These are phyloP conservation scores for Globisporangium camurandrum DNA, from an alignment of 352 stramenopile species.

Conservation along the genomic window DNA sequence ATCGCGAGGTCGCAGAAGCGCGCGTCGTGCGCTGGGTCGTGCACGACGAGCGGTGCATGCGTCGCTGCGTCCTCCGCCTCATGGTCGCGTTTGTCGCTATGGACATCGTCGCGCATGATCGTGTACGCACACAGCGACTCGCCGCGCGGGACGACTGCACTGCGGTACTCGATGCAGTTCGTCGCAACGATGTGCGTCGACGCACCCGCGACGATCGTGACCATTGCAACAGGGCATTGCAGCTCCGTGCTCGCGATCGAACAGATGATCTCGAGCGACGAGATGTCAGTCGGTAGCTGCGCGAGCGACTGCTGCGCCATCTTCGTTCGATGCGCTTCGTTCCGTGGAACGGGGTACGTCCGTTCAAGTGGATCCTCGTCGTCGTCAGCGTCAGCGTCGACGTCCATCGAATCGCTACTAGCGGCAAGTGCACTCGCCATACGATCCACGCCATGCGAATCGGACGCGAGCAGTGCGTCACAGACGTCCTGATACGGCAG, in stretches of 20 bases:
- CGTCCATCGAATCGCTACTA: too few relatives aligned
- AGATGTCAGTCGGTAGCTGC: constrained; percentile 6
- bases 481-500: too few relatives aligned
- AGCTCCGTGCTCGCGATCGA: constrained; percentile 12
- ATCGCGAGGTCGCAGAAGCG: constrained; percentile 12
- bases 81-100: too few relatives aligned
- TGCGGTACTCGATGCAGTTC: constrained; percentile 6
- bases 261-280: constrained; percentile 20
- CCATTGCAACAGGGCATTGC: constrained; percentile 10
- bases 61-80: neutral
- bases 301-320: constrained; percentile 9
- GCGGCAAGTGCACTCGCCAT: too few relatives aligned
- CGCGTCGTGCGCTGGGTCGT: constrained; percentile 3
- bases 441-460: too few relatives aligned
- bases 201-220: constrained; percentile 12
- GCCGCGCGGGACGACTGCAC: constrained; percentile 1
- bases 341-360: neutral
- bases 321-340: constrained; percentile 13
- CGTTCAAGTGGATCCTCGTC: too few relatives aligned
- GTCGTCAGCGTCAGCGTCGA: too few relatives aligned
- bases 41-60: constrained; percentile 8
- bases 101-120: constrained; percentile 3
- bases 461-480: too few relatives aligned
- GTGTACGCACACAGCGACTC: constrained; percentile 15
- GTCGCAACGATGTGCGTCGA: constrained; percentile 10